Base-by-base conservation (phyloP, 1,139 yeast species). In the Sugiyamaella japonica region DNA sequence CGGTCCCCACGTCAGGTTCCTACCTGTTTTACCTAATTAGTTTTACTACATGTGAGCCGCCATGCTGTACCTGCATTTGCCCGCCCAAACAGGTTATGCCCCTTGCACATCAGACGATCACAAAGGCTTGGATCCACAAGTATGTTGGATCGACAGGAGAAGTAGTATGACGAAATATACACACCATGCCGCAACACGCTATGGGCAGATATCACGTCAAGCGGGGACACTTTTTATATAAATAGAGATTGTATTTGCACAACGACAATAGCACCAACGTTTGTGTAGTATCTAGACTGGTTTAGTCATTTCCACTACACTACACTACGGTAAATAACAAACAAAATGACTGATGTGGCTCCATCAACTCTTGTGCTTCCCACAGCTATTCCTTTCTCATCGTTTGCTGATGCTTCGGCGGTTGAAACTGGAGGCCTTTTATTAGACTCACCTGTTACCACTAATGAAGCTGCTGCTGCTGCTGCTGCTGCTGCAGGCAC, bases 401-500 rank as follows among this genome's bases (percentile, higher is more conserved):
- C 55, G 15, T 13, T 50, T 25, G 43, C 42, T 12, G 38, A 38
- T 46, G 52, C 41, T 32, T 46, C 54, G 36, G 20, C 49, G 31
- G 38, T 31, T 9, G 48, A 17, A 3, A 32, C 16, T 10, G 38
- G 40, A 7, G 51, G 45, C 4, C 25, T 48, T n/a, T 20, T 48
- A 7, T 20, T 48, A 28, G 46, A 48, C 13, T 17, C 51, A 13
- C 51, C 46, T 12, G 32, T 38, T 17, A 38, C 15, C 58, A 15
- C 52, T 37, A 28, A 39, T 41, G 50, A 53, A 16, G 56, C 55
- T 20, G 60, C 49, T 36, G 47, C 42, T 16, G 47, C 52, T 41
- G 50, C 56, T 28, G 48, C 54, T 34, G 50, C 42, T 29, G 60
- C 54, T 40, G 52, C 46, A 44, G 45, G 54, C 9, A 54, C 50